Conservation (phyloP, 2,329 filamentous ascomycete genomes). For the Monilinia vaccinii-corymbosi region DNA sequence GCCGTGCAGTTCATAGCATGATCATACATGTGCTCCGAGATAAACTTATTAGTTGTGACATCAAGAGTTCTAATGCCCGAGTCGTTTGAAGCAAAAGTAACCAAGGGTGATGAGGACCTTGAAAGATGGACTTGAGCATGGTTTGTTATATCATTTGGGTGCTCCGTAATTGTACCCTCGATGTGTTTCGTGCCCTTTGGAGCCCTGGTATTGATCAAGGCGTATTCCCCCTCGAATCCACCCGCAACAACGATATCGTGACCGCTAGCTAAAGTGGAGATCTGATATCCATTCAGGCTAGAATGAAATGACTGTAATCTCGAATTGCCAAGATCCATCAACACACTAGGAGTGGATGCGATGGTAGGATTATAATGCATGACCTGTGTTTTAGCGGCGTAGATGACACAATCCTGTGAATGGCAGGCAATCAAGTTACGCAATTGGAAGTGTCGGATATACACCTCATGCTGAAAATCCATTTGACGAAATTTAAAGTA, state of each 20-base stretch:
- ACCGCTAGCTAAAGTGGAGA: constrained; percentile 29
- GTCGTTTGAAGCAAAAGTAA: constrained; percentile 57
- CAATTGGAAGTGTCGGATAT: constrained; percentile 57
- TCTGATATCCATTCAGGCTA: constrained; percentile 20
- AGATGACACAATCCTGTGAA: constrained; percentile 47
- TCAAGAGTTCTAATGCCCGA: constrained; percentile 49
- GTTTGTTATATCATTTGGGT: constrained; percentile 54
- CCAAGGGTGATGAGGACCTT: constrained; percentile 44
- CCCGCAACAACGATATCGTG: constrained; percentile 32
- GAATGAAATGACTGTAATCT: constrained; percentile 20
- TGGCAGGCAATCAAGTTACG: constrained; percentile 52
- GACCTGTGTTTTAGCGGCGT: constrained; percentile 42
- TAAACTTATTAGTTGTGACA: constrained; percentile 48
- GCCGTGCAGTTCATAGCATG: constrained; percentile 65
- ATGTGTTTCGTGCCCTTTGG: constrained; percentile 25
- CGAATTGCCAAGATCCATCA: constrained; percentile 26
- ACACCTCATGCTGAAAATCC: constrained; percentile 43
- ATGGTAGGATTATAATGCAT: constrained; percentile 41
- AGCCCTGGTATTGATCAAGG: constrained; percentile 29
- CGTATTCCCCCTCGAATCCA: constrained; percentile 34
- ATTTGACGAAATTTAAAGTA: constrained; percentile 52
- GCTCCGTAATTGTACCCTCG: constrained; percentile 35
- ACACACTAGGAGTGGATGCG: constrained; percentile 6
- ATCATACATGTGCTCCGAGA: constrained; percentile 45
- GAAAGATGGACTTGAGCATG: constrained; percentile 50